Base-by-base conservation (phyloP, 208 protist genomes). In the Leishmania braziliensis region DNA sequence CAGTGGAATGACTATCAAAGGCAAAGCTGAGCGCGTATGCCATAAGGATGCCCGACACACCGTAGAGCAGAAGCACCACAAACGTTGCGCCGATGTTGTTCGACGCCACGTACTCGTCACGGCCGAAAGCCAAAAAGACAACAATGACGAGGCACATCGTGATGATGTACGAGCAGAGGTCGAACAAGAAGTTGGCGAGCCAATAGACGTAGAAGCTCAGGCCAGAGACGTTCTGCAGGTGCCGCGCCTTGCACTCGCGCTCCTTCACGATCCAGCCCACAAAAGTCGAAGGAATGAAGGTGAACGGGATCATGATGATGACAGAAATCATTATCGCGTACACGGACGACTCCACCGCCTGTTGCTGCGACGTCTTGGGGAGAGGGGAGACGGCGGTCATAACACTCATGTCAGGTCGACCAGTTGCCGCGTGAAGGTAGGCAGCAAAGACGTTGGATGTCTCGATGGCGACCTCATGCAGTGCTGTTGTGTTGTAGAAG, bases 201-300 rank as follows among this genome's bases (percentile, higher is more conserved):
- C 92, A 96, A 78, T 94, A 96, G 3, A 90, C 60, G 36, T 82
- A 75, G 75, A 83, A 85, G 46, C 68, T 75, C 53, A 96, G 73
- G 16, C 93, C 93, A 20, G 86, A 88, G 18, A 97, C 56, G 36
- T 84, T 85, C 86, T 97, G 93, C 72, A 95, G 51, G 76, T 97
- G 93, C 48, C 85, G 84, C 4, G 91, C 80, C 54, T 85, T 87
- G 72, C 72, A 88, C 75, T 95, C 81, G 3, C 88, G 86, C 78
- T 97, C 93, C 80, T 88, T 93, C 65, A 95, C 91, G 6, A 97
- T 79, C 85, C 89, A 95, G 23, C 66, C 82, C 5, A 97, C 86
- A 48, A 72, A 72, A 65, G 73, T 94, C 9, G 91, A 78, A 3
- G 91, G 90, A 18, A 95, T 56, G 58, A 93, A 91, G 20, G 85